Evolutionary conservation across 2,329 filamentous ascomycete species (phyloP), one percentile per base, ranked within the genome.

Genomic region (Meredithiella fracta): DNA sequence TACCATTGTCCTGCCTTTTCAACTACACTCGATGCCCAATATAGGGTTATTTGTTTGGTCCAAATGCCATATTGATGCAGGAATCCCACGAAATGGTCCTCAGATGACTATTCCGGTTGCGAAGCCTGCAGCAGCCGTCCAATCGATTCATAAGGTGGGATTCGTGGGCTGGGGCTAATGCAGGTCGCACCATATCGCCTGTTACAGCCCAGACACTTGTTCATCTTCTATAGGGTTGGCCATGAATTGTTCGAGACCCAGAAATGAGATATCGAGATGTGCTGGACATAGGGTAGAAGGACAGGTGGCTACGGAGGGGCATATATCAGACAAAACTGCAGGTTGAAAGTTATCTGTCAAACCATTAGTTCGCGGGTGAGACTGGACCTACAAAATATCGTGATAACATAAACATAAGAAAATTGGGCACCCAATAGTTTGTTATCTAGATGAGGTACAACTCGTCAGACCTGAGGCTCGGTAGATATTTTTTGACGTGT

Each of bases 31-130:
- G 49, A 53, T 53, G 51, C 51, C 55, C 51, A 57, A 53, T 42
- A 31, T 50, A 49, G 49, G 26, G 47, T 47, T 53, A 26, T 47
- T 47, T 55, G 51, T 47, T 56, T 56, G 54, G 54, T 52, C n/a
- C 49, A 31, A 37, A 51, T 56, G 49, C 49, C 42, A 56, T 56
- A 52, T 47, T 52, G 47, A 56, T 53, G 54, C 54, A 56, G 15
- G n/a, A 34, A 49, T 51, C 54, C 49, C 49, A 56, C 49, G 38
- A 31, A 52, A 44, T 52, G 37, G 11, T 47, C 40, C n/a, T 47
- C 34, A 52, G 40, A 47, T 23, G 25, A 47, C 50, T 20, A 40
- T 52, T 52, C 23, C 17, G 49, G 26, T 20, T 26, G 44, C 17
- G 22, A n/a, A 26, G 22, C 44, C 44, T 49, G 44, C 44, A 23